Base-by-base conservation (phyloP, 331 rosid species). In the Erythrophleum ivorense region DNA sequence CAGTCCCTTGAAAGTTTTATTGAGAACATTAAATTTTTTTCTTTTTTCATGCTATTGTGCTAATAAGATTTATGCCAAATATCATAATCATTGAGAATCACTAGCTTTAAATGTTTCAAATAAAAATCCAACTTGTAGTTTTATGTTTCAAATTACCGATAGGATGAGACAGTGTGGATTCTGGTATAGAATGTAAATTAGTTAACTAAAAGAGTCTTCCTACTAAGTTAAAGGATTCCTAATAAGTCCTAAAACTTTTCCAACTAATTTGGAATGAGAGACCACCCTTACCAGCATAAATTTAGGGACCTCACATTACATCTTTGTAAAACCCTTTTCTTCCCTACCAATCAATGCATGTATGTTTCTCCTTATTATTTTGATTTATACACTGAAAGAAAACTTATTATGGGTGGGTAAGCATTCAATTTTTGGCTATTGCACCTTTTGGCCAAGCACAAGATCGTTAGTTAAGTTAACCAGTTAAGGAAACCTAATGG, bases 181-280 rank as follows among this genome's bases (percentile, higher is more conserved):
- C 59, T 53, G 1, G 59, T 53, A 53, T 15, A 53, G 3, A 4
- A 53, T 53, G 59, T 14, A 53, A 13, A 53, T 53, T 18, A 16
- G 19, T 7, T 53, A 2, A 53, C 1, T 18, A 16, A 5, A 0
- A 24, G 21, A 53, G 59, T 53, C 59, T 53, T 53, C 59, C 8
- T 15, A 24, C 59, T 53, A 14, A 19, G 16, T 53, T 7, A 18
- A 53, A 53, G 4, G n/a, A 53, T 53, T 15, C 19, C 21, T 53
- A 6, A 3, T 53, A 53, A 14, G 59, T 53, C 16, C 21, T 53
- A 21, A 15, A 53, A 53, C 21, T 0, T 15, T 4, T 53, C 16
- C 69, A 64, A 46, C 77, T 68, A 31, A 34, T 60, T 62, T 82
- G 71, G 40, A 36, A 36, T 6, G 55, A 48, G 85, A 67, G 69